Percentiles rank a stretch among this genome's conserved stretches.
Evolutionary conservation across 2,329 filamentous ascomycete species (phyloP).

Genomic region (Bipolaris cookei): DNA sequence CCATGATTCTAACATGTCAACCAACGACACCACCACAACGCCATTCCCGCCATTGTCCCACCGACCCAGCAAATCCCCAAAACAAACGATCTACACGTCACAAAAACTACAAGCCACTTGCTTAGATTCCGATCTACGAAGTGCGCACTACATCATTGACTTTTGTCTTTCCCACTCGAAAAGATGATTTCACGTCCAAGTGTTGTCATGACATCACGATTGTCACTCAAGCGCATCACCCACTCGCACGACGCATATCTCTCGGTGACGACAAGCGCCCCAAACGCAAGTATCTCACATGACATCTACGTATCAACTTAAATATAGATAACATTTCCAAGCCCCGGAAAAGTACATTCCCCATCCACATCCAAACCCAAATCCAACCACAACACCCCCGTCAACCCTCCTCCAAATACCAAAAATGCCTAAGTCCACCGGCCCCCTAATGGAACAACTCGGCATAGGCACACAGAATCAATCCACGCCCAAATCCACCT

Average conservation of each 20-base stretch:
- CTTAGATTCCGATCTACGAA: background rate
- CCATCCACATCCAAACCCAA: background rate
- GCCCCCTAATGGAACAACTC: constrained; percentile 30
- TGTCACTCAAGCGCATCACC: constrained; percentile 3
- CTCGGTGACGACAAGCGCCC: background rate
- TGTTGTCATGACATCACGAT: constrained; percentile 30
- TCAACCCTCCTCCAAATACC: background rate
- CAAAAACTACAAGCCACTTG: constrained; percentile 10
- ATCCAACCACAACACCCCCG: background rate
- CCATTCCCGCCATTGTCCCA: background rate
- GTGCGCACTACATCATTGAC: constrained; percentile 17
- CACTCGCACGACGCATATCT: background rate
- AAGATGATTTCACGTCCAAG: background rate
- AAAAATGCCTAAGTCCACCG: constrained; percentile 34
- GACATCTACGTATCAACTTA: constrained; percentile 6
- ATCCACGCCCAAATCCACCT: constrained; percentile 16
- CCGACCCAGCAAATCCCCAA: background rate
- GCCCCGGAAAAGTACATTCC: background rate
- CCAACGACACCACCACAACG: constrained; percentile 8
- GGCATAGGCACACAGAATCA: constrained; percentile 19
- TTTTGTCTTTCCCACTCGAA: background rate
- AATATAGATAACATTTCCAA: background rate
- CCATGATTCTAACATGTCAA: background rate
- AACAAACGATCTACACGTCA: constrained; percentile 1
- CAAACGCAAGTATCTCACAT: constrained; percentile 11